A percentile compares a stretch with the other conserved stretches of the same genome.
Evolutionary conservation across 148 eudicot genomes (phyloP).

Genomic region (Cornus suecica): DNA sequence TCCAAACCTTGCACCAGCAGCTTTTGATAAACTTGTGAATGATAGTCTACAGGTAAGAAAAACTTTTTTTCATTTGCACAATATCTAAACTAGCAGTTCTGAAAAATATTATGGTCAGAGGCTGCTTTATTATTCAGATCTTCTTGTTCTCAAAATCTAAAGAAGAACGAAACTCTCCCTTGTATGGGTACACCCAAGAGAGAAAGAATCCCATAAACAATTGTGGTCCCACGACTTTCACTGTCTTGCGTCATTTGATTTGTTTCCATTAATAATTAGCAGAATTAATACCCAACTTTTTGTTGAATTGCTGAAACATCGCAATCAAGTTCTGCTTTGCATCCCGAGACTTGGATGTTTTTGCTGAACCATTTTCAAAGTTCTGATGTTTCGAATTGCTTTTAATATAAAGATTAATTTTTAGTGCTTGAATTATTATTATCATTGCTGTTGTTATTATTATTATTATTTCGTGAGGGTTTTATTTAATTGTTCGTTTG

Average conservation of each 20-base stretch:
- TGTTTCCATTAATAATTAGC: not conserved
- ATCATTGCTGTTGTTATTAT: not conserved
- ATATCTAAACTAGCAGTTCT: not conserved
- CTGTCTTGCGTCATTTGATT: too few species aligned
- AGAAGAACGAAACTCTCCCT: not conserved
- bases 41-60: conserved; percentile 67
- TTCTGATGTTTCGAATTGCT: not conserved
- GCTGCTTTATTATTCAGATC: not conserved
- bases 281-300: too few species aligned
- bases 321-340: too few species aligned
- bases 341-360: not conserved
- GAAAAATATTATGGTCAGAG: not conserved
- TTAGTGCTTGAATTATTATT: not conserved
- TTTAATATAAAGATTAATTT: too few species aligned
- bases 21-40: conserved; percentile 80
- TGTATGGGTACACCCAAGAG: not conserved
- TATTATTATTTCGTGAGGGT: too few species aligned
- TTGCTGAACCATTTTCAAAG: not conserved
- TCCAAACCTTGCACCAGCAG: conserved; percentile 68
- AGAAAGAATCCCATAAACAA: not conserved
- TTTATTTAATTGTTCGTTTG: not conserved
- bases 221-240: not conserved
- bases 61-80: not conserved
- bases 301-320: not conserved
- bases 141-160: too few species aligned